Percentiles rank a stretch among this genome's conserved stretches.
These are phyloP conservation scores for Alternaria arborescens DNA, from an alignment of 2,329 filamentous ascomycete genomes.

Conservation along the genomic window DNA sequence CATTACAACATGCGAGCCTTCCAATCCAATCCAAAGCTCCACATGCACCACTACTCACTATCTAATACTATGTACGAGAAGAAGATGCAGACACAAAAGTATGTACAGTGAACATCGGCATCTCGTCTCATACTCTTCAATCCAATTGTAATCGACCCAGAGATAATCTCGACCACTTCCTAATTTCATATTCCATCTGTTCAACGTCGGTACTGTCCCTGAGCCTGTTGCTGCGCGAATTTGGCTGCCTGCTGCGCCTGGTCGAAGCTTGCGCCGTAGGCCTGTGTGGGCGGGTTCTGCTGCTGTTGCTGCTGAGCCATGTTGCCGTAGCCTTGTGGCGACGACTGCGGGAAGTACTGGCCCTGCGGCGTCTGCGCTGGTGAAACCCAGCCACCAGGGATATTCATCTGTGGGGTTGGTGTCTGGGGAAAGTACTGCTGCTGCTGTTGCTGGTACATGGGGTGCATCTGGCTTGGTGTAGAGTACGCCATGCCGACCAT, in stretches of 20 bases:
- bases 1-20: not conserved
- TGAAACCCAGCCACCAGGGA: constrained; percentile 40
- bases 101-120: constrained; percentile 14
- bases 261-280: constrained; percentile 18
- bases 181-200: not conserved
- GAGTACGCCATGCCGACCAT: constrained; percentile 40
- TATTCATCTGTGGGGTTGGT: constrained; percentile 36
- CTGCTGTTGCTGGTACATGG: constrained; percentile 37
- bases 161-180: not conserved
- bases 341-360: constrained; percentile 29
- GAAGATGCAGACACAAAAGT: constrained; percentile 9
- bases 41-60: not conserved
- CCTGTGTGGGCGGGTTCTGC: constrained; percentile 13
- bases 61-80: constrained; percentile 5
- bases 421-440: constrained; percentile 40
- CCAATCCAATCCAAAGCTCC: constrained; percentile 7
- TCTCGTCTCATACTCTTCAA: constrained; percentile 4
- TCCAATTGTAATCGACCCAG: constrained; percentile 1
- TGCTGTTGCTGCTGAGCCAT: constrained; percentile 10
- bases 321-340: constrained; percentile 41
- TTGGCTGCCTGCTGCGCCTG: constrained; percentile 15
- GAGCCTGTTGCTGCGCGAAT: constrained; percentile 12
- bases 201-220: constrained; percentile 13
- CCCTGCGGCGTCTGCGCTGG: constrained; percentile 24
- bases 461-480: constrained; percentile 37